Base-by-base conservation (phyloP, 1,284 basidiomycete species). In the Rhodotorula sp. region DNA sequence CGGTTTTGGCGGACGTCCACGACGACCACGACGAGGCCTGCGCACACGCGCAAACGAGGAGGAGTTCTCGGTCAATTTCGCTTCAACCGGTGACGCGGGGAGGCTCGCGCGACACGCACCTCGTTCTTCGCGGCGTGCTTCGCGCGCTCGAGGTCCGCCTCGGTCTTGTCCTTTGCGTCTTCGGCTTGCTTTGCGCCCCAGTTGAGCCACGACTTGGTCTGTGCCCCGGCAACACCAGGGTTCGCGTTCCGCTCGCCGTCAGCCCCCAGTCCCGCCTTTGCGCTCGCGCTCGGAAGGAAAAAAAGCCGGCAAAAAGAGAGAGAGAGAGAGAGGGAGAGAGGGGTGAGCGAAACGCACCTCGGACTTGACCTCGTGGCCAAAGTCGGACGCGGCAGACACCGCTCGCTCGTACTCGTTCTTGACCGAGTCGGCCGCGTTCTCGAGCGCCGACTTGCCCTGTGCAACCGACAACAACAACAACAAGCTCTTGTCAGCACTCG, bases 141-240 rank as follows among this genome's bases (percentile, higher is more conserved):
- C 2, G 69, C 63, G 10, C n/a, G 40, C 20, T 65, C 56, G 37
- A 64, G 58, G 20, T 68, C 66, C 1, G 66, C 34, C 44, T 46
- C 59, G 20, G 62, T 64, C 26, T 48, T 30, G 40, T 63, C 59
- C 51, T 62, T 59, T 4, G 61, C 70, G 22, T 65, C 8, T 44
- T 64, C 59, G 26, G 57, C 67, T 61, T 71, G 68, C 46, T 53
- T 56, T 58, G 59, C 40, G 52, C 70, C 63, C 66, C 66, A 71
- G 56, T 50, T 57, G 51, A 68, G 50, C 70, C 70, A 71, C n/a
- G 52, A 61, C 30, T 56, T 50, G 37, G 65, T 58, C 63, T 71
- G 34, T 28, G 34, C 1, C 22, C 2, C 40, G 16, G 24, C 1
- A 7, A 13, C n/a, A n/a, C n/a, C n/a, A n/a, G n/a, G n/a, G n/a